These are phyloP conservation scores for Lactarius hengduanensis DNA, from an alignment of 768 basidiomycete genomes.

Conservation along the genomic window DNA sequence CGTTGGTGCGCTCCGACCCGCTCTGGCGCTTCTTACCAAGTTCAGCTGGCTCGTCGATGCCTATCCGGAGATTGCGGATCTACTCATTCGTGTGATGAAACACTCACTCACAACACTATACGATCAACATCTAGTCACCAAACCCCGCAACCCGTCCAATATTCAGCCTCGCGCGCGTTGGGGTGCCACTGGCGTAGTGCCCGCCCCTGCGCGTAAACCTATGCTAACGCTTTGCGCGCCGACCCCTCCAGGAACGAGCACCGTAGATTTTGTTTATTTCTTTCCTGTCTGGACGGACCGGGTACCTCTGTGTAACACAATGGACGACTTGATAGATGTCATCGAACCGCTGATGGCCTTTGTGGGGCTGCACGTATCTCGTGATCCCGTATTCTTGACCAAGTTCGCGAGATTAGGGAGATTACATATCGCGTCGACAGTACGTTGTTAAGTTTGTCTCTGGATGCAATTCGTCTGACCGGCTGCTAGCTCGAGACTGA, in stretches of 20 bases:
- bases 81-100: conserved; percentile 74
- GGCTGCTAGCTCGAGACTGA: conserved; percentile 47
- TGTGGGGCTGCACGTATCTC: conserved; percentile 76
- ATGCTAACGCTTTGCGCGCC: conserved; percentile 77
- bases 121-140: conserved; percentile 46
- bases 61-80: conserved; percentile 80
- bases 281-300: conserved; percentile 79
- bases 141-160: conserved; percentile 63
- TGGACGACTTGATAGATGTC: conserved; percentile 72
- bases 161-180: conserved; percentile 62
- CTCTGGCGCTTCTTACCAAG: conserved; percentile 73
- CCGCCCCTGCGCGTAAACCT: conserved; percentile 56
- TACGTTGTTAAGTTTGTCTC: conserved; percentile 33
- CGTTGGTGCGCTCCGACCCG: conserved; percentile 78
- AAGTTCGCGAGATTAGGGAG: conserved; percentile 81
- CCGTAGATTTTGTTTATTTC: conserved; percentile 85
- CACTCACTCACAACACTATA: conserved; percentile 71
- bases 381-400: conserved; percentile 73
- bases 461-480: conserved; percentile 11
- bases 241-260: conserved; percentile 72
- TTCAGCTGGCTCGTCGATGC: conserved; percentile 85
- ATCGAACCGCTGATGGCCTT: conserved; percentile 79
- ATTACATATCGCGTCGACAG: conserved; percentile 55
- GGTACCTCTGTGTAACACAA: conserved; percentile 59
- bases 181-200: conserved; percentile 52